Percentiles rank a stretch among this genome's conserved stretches.
Conservation (phyloP, 2,329 filamentous ascomycete species). For the Nothophoma quercina region DNA sequence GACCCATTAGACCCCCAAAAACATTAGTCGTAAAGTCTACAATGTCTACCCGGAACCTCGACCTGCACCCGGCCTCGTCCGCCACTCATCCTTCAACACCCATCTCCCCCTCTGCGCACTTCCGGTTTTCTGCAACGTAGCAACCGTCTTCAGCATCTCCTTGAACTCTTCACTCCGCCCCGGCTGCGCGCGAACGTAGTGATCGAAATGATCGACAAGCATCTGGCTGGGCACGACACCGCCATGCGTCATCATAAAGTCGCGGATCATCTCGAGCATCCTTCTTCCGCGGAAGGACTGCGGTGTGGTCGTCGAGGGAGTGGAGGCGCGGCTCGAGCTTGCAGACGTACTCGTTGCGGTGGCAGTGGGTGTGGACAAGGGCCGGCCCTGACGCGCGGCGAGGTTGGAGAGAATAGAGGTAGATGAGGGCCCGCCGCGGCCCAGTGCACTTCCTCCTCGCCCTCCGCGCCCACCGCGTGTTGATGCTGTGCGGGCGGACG, state of each 20-base stretch:
- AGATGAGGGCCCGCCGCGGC: constrained; percentile 53
- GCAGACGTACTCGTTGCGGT: constrained; percentile 18
- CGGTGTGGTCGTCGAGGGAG: constrained; percentile 36
- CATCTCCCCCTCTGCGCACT: constrained; percentile 61
- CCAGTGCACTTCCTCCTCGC: constrained; percentile 29
- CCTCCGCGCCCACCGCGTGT: constrained; percentile 52
- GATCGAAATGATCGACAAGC: constrained; percentile 89
- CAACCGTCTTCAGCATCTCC: constrained; percentile 77
- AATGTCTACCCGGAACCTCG: background rate
- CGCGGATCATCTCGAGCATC: constrained; percentile 67
- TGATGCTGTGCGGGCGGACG: constrained; percentile 43
- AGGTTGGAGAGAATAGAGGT: constrained; percentile 54
- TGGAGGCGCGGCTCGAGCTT: constrained; percentile 36
- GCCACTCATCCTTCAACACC: constrained; percentile 65
- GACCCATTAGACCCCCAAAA: no score
- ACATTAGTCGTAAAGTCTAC: no score
- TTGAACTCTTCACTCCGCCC: constrained; percentile 79
- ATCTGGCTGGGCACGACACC: constrained; percentile 83
- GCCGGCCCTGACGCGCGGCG: constrained; percentile 50
- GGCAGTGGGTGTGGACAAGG: constrained; percentile 16
- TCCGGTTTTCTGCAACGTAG: constrained; percentile 68
- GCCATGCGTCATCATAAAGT: constrained; percentile 79
- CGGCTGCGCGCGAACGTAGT: constrained; percentile 72
- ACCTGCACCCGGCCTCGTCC: constrained; percentile 16
- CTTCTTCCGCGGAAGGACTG: constrained; percentile 47